Evolutionary conservation across 1,284 basidiomycete genomes (phyloP).

Genomic region (Boletus semigastroideus): DNA sequence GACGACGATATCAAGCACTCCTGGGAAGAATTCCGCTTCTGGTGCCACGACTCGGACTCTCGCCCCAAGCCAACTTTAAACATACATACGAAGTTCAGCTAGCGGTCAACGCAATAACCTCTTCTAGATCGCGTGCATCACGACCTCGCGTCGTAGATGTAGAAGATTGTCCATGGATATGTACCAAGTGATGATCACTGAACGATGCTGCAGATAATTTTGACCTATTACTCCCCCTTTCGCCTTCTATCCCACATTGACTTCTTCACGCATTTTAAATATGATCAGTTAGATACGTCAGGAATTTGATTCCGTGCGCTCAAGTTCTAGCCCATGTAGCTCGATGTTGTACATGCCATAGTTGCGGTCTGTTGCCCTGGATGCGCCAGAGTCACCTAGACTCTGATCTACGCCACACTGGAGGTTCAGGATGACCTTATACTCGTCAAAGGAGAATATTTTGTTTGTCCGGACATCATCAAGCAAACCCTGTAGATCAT

Average conservation of each 20-base stretch:
- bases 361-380: constrained; percentile 61
- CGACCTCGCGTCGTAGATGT: constrained; percentile 29
- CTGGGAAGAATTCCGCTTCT: constrained; percentile 58
- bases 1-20: constrained; percentile 62
- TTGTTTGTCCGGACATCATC: constrained; percentile 64
- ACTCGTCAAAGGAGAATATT: constrained; percentile 83
- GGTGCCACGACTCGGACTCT: constrained; percentile 29
- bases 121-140: constrained; percentile 14
- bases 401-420: constrained; percentile 79
- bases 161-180: constrained; percentile 38
- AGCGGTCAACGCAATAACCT: constrained; percentile 28
- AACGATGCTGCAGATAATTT: constrained; percentile 8
- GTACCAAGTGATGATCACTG: constrained; percentile 12
- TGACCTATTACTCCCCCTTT: not conserved
- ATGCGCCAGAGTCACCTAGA: constrained; percentile 46
- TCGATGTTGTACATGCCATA: constrained; percentile 83
- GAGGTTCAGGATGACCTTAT: constrained; percentile 84
- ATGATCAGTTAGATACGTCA: constrained; percentile 26
- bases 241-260: not conserved
- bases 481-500: constrained; percentile 64
- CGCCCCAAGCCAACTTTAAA: constrained; percentile 4
- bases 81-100: constrained; percentile 33
- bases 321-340: constrained; percentile 74
- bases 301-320: constrained; percentile 37
- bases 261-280: constrained; percentile 2